Conservation (phyloP, 352 stramenopile species). For the Globisporangium splendens region DNA sequence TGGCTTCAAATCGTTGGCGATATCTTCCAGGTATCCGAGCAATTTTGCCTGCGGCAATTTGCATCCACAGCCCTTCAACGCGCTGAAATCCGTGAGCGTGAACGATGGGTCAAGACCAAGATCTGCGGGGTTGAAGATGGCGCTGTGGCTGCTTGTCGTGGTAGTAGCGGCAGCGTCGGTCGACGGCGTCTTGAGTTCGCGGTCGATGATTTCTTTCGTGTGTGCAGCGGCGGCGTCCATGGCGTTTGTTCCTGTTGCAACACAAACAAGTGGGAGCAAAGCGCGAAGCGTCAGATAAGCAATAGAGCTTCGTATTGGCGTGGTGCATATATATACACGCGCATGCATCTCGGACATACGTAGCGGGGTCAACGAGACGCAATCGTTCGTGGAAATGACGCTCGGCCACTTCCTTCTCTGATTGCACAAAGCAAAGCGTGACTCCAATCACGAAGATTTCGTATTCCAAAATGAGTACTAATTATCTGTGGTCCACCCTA, state of each 20-base stretch:
- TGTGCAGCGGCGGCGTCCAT: conserved; percentile 58
- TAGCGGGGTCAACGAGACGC: too few relatives aligned
- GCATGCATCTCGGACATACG: too few relatives aligned
- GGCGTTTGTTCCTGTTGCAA: conserved; percentile 4
- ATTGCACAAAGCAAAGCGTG: too few relatives aligned
- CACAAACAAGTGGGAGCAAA: too few relatives aligned
- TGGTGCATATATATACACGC: too few relatives aligned
- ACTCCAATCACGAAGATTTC: too few relatives aligned
- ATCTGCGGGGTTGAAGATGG: conserved; percentile 48
- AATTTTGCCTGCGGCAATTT: conserved; percentile 94
- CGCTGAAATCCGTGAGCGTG: conserved; percentile 78
- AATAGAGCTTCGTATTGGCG: too few relatives aligned
- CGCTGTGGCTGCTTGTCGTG: not conserved
- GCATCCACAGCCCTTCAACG: conserved; percentile 95
- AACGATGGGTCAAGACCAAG: conserved; percentile 76
- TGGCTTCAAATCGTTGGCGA: conserved; percentile 89
- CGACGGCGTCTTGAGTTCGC: conserved; percentile 37
- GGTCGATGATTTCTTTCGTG: conserved; percentile 55
- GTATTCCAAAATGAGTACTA: too few relatives aligned
- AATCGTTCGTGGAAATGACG: too few relatives aligned
- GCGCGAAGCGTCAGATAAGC: too few relatives aligned
- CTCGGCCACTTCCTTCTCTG: too few relatives aligned
- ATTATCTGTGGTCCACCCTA: too few relatives aligned
- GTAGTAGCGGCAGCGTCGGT: conserved; percentile 5
- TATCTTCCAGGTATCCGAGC: conserved; percentile 87